Evolutionary conservation across 164 flowering plant genomes (phyloP), one percentile per base, ranked within the genome.

Genomic region (Magnolia officinalis): DNA sequence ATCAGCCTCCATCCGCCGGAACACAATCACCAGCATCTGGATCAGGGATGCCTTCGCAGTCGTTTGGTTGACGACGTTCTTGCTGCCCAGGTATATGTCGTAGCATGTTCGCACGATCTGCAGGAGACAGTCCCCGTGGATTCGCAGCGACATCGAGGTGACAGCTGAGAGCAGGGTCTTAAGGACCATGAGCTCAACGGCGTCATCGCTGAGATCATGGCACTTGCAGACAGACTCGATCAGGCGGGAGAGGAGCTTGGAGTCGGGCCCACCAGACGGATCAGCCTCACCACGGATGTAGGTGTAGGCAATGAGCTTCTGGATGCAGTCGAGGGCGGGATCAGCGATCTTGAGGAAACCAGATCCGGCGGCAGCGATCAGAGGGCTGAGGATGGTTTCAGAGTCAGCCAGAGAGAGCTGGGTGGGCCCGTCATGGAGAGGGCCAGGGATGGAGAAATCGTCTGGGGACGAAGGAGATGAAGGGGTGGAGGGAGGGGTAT

Each of bases 1-100:
- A 80, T 96, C 98, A 0, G 99, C 99, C 88, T 96, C 99, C 99
- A 96, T 96, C 73, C 99, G 79, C 82, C 98, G 76, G 76, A 96
- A 96, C 75, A 96, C 98, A 80, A 96, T 96, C 75, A 96, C 98
- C 72, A 93, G 84, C 98, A 94, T 96, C 76, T 96, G 99, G 67
- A 94, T 86, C 88, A 96, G 73, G 2, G 98, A 90, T 7, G 99
- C 99, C 80, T 96, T 96, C 0, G 99, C 98, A 0, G 99, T 93
- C 0, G 96, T 94, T 88, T 94, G 98, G 82, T 94, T 96, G 70
- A 96, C 95, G 76, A 88, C 90, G 82, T 90, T 92, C 88, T 89
- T 94, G 77, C 99, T 94, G 58, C 83, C 93, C 64, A 96, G 81
- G 73, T 94, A 96, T 8, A 96, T 82, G 83, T 94, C 99, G 79